Evolutionary conservation across 345 rosid genomes (phyloP).

Genomic region (Cardiospermum halicacabum): DNA sequence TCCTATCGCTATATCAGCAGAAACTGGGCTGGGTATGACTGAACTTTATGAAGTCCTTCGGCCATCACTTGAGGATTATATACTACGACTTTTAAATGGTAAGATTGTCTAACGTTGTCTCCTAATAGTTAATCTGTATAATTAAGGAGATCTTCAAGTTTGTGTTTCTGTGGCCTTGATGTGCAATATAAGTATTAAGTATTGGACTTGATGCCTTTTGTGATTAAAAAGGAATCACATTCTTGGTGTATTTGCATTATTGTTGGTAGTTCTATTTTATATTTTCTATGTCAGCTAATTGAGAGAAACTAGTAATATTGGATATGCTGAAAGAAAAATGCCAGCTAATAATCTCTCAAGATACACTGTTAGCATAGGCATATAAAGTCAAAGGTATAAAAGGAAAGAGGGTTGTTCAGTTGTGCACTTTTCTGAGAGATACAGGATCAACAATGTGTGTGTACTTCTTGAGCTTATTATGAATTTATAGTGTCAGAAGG

Average conservation of each 20-base stretch:
- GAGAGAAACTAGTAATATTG: background rate
- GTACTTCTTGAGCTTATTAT: background rate
- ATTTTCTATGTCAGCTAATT: background rate
- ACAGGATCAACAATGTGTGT: background rate
- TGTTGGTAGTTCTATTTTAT: background rate
- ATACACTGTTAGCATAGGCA: background rate
- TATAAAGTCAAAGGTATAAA: background rate
- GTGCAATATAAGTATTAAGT: no score
- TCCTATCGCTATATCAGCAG: slow-evolving; percentile 88
- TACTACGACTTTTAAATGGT: slow-evolving; percentile 55
- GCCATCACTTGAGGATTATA: slow-evolving; percentile 63
- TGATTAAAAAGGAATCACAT: no score
- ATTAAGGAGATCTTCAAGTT: background rate
- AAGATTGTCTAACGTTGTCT: background rate
- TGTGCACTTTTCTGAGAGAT: background rate
- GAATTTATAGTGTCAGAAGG: background rate
- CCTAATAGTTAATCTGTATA: background rate
- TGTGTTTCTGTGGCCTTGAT: background rate
- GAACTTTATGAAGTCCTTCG: slow-evolving; percentile 70
- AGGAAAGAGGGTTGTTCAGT: background rate
- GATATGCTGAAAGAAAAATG: background rate
- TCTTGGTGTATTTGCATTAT: background rate
- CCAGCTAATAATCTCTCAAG: background rate
- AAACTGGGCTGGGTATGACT: slow-evolving; percentile 93
- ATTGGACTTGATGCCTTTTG: no score